Evolutionary conservation across 805 yeast species (phyloP), one percentile per base, ranked within the genome.

Genomic region (Wickerhamomyces hampshirensis): DNA sequence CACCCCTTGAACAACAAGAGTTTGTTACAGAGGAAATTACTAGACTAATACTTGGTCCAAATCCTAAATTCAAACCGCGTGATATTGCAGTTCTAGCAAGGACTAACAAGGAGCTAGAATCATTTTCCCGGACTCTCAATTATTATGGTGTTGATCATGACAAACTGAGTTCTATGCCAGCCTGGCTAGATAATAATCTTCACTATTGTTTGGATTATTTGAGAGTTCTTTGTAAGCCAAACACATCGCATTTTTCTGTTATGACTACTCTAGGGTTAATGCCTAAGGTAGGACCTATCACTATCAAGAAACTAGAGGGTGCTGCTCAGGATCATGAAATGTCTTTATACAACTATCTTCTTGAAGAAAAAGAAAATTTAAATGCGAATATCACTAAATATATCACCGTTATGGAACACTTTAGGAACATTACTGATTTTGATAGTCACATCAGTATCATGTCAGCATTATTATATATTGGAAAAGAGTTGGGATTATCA

Each of bases 11-110:
- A 11, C 78, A 72, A 42, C 55, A 51, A 30, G 59, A 63, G 10
- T 75, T 68, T 44, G 60, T 75, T 3, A 60, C 59, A 18, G 36
- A 51, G 15, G 83, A 77, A 47, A 66, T 75, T 5, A 39, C 60
- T 5, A 43, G 74, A 26, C 42, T 76, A 6, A 53, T 68, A 0
- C 44, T 58, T 4, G 52, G 60, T 13, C 69, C 73, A 48, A 62
- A 68, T 7, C 73, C 73, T 0, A 37, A 51, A 4, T 54, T 75
- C 13, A 56, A 59, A 18, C 68, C 66, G 0, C 55, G 60, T 6
- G 81, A 81, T 50, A 65, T 80, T 48, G 71, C 75, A 0, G 56
- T 81, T 4, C 49, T 81, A 21, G 62, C 77, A 0, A 60, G 73
- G 34, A 66, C 81, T 0, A 80, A 81, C 48, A 56, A 56, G 12